Base-by-base conservation (phyloP, 2,329 filamentous ascomycete genomes). In the Ceratocystis variospora region DNA sequence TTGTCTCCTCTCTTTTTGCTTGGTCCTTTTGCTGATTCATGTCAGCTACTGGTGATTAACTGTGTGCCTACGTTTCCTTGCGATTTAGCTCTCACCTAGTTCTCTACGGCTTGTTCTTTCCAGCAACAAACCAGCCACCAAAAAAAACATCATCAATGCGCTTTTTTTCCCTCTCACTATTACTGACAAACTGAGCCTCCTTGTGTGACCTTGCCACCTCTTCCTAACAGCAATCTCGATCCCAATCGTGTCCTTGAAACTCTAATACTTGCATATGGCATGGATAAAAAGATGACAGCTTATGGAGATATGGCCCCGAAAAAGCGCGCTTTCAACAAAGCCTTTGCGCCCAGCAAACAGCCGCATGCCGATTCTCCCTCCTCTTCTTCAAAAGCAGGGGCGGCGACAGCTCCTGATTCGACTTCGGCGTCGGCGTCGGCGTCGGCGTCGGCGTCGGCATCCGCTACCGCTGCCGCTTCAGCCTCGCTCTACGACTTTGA, bases 291-390 rank as follows among this genome's bases (percentile, higher is more conserved):
- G n/a, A 68, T 67, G 65, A 57, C 67, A 6, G 65, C 67, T 41
- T 64, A 65, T 44, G 48, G 65, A 70, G 68, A 70, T 61, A 67
- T 67, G 59, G 41, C 68, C 19, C 46, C 66, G n/a, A 68, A 69
- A 67, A 67, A 66, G 64, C 53, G 63, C 63, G 68, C 48, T 66
- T 68, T 65, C 61, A 65, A 59, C n/a, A 68, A 50, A 22, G 67
- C 67, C 48, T 68, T 68, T 67, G 57, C 67, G 53, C 59, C 65
- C 15, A 50, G 33, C 25, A 57, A 41, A 12, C 45, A 72, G 19
- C 33, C 67, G 3, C 12, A 65, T 8, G n/a, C 50, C 17, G 17
- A 31, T 31, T 64, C 61, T 19, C 57, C 66, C 33, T 59, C 66
- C 33, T 59, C 67, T 50, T 50, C 46, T n/a, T 50, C 48, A 19